A percentile compares a stretch with the other conserved stretches of the same genome.
Conservation (phyloP, 352 stramenopile species). For the Aphanomyces astaci region DNA sequence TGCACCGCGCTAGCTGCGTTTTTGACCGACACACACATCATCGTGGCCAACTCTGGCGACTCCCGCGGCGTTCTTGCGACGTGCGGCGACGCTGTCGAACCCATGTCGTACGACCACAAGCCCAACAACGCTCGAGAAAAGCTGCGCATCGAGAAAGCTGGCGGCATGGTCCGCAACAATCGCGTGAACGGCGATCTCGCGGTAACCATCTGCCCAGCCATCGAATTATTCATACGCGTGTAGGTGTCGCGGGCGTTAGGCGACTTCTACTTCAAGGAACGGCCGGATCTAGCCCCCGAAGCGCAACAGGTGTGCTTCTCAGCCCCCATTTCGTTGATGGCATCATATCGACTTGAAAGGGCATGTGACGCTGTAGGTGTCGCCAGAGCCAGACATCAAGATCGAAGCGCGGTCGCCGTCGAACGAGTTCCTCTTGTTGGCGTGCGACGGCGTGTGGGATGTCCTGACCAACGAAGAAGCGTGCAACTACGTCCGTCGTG, state of each 20-base stretch:
- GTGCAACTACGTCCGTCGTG: slow-evolving; percentile 72
- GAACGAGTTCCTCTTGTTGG: slow-evolving; percentile 89
- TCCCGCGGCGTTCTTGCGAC: slow-evolving; percentile 70
- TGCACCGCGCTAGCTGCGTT: slow-evolving; percentile 68
- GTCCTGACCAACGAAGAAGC: slow-evolving; percentile 88
- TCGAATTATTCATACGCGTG: background rate
- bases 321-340: no score
- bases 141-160: slow-evolving; percentile 59
- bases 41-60: slow-evolving; percentile 73
- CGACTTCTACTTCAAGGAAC: slow-evolving; percentile 78
- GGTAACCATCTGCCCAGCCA: slow-evolving; percentile 33
- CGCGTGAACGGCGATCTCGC: slow-evolving; percentile 76
- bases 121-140: slow-evolving; percentile 74
- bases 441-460: slow-evolving; percentile 92
- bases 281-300: slow-evolving; percentile 39
- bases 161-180: slow-evolving; percentile 64
- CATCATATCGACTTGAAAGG: no score
- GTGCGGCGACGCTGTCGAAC: slow-evolving; percentile 32
- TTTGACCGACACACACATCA: slow-evolving; percentile 57
- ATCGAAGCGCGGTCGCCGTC: slow-evolving; percentile 64
- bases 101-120: slow-evolving; percentile 89
- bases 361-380: slow-evolving; percentile 38
- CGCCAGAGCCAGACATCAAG: slow-evolving; percentile 84
- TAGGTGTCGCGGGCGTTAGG: slow-evolving; percentile 65
- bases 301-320: slow-evolving; percentile 48